These are phyloP conservation scores for Albugo candida DNA, from an alignment of 352 stramenopile species.

Conservation along the genomic window DNA sequence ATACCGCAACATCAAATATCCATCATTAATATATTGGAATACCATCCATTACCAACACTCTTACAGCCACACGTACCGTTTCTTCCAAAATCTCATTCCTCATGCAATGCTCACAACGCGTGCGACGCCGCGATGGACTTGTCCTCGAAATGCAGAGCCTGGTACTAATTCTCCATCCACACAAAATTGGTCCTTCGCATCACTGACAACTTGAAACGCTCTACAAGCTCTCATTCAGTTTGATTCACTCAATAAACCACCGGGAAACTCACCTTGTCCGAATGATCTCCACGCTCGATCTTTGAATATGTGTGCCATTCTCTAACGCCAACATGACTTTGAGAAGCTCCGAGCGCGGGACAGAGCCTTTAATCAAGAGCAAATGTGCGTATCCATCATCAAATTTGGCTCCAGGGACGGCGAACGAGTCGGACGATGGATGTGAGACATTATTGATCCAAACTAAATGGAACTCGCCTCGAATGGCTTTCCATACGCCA, in stretches of 20 bases:
- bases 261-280: slow-evolving; percentile 12
- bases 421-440: slow-evolving; percentile 18
- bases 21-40: too few species aligned
- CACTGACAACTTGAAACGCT: slow-evolving; percentile 24
- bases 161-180: slow-evolving; percentile 40
- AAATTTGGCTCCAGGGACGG: slow-evolving; percentile 22
- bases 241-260: not conserved
- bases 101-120: slow-evolving; percentile 11
- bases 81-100: too few species aligned
- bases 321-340: slow-evolving; percentile 35
- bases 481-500: slow-evolving; percentile 17
- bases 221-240: slow-evolving; percentile 4
- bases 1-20: too few species aligned
- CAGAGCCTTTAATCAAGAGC: slow-evolving; percentile 4
- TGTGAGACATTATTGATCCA: slow-evolving; percentile 41
- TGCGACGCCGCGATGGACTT: slow-evolving; percentile 24
- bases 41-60: too few species aligned
- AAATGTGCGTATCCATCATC: slow-evolving; percentile 20
- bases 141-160: slow-evolving; percentile 22
- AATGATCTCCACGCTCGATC: slow-evolving; percentile 24
- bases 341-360: slow-evolving; percentile 12
- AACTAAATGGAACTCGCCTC: slow-evolving; percentile 32
- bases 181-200: slow-evolving; percentile 22
- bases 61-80: too few species aligned
- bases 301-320: slow-evolving; percentile 21